A percentile compares a stretch with the other conserved stretches of the same genome.
phyloP scores from a whole-genome alignment of 768 basidiomycete species.

The Calocera viscosa region DNA sequence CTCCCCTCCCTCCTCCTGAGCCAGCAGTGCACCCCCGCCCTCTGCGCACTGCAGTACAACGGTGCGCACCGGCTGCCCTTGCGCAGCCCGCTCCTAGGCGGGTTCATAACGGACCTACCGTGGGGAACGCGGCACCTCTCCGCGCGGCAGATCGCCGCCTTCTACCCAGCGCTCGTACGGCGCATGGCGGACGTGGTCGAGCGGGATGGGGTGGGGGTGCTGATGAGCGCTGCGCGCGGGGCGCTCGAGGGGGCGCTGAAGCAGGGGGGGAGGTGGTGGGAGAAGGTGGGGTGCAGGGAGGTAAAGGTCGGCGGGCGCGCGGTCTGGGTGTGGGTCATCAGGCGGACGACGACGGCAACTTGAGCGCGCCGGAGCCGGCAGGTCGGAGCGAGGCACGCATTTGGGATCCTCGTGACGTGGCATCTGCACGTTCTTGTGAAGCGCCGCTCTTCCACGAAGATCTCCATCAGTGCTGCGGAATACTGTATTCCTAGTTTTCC shows the following conservation, averaged over 20 bases:
- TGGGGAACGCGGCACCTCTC: constrained; percentile 1
- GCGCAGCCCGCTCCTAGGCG: background rate
- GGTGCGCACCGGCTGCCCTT: background rate
- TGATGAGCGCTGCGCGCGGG: background rate
- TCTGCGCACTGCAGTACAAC: background rate
- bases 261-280: background rate
- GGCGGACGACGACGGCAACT: too few relatives aligned
- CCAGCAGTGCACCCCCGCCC: background rate
- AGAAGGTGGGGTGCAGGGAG: background rate
- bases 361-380: too few relatives aligned
- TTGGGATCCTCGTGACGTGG: too few relatives aligned
- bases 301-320: background rate
- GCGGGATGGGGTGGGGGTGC: background rate
- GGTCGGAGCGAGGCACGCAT: too few relatives aligned
- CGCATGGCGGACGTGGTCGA: background rate
- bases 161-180: background rate
- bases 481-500: too few relatives aligned
- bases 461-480: too few relatives aligned
- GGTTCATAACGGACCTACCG: background rate
- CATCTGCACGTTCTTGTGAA: too few relatives aligned
- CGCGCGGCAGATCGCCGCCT: background rate
- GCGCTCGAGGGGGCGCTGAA: background rate
- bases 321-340: background rate
- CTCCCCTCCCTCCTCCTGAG: background rate
- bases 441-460: too few relatives aligned